phyloP scores from a whole-genome alignment of 768 basidiomycete genomes.

The Neoboletus brunneissimus region DNA sequence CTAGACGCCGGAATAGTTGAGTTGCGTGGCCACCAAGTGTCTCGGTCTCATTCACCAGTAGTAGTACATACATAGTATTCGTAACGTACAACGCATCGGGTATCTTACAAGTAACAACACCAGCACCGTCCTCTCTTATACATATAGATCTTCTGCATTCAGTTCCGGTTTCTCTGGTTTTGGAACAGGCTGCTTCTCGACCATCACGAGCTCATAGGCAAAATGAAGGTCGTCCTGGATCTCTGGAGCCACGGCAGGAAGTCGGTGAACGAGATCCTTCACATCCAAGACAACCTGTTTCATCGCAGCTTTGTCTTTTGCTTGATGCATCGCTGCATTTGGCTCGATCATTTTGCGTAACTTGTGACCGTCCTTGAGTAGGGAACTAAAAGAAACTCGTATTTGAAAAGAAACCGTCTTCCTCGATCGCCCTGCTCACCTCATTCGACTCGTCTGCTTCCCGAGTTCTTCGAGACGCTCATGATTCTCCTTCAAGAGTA shows the following conservation, averaged over 20 bases:
- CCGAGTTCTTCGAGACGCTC: conserved; percentile 36
- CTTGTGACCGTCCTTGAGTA: conserved; percentile 24
- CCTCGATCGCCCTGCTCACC: conserved; percentile 22
- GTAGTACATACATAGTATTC: too few relatives aligned
- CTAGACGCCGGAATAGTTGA: too few relatives aligned
- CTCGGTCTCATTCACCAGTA: too few relatives aligned
- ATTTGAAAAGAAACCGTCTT: background rate
- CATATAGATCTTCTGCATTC: conserved; percentile 22
- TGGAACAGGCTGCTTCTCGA: background rate
- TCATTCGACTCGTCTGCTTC: conserved; percentile 29
- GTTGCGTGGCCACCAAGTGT: too few relatives aligned
- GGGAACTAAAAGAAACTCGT: conserved; percentile 15
- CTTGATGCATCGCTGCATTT: conserved; percentile 27
- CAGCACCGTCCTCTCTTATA: background rate
- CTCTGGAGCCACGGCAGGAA: conserved; percentile 22
- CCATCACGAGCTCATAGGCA: conserved; percentile 36
- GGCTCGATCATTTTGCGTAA: conserved; percentile 36
- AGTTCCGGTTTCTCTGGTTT: conserved; percentile 23
- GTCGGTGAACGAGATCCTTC: conserved; percentile 25
- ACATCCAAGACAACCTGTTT: conserved; percentile 27
- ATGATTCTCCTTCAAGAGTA: conserved; percentile 28
- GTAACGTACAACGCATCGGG: too few relatives aligned
- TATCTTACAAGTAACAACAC: conserved; percentile 19
- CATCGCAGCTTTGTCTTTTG: conserved; percentile 24
- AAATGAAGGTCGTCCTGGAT: conserved; percentile 25